These are phyloP conservation scores for Fraxinus velutina DNA, from an alignment of 305 asterid genomes.

Conservation along the genomic window DNA sequence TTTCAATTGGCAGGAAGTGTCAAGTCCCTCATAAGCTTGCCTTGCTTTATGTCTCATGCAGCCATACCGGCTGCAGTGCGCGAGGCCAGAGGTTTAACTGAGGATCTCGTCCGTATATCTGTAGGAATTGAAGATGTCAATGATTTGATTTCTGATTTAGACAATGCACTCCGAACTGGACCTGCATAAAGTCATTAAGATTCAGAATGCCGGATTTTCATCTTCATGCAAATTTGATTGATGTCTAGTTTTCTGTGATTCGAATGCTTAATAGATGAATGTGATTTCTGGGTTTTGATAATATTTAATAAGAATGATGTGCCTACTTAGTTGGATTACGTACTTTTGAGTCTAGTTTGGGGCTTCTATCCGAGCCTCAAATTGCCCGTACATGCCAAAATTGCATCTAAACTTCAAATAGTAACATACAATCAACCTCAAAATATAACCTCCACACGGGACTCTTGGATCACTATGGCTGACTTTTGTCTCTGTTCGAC, in stretches of 20 bases:
- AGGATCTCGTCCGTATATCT: conserved; percentile 73
- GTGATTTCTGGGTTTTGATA: neutral
- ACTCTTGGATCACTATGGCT: neutral
- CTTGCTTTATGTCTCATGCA: conserved; percentile 91
- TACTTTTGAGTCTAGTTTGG: neutral
- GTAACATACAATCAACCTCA: neutral
- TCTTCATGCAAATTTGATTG: neutral
- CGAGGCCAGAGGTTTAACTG: conserved; percentile 68
- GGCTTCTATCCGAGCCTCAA: neutral
- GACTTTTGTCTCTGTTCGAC: neutral
- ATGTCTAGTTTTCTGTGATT: neutral
- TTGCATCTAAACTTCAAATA: neutral
- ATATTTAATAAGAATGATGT: neutral
- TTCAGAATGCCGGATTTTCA: neutral
- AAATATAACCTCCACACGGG: neutral
- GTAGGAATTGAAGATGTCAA: conserved; percentile 82
- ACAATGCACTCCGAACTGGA: conserved; percentile 54
- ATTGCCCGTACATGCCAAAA: neutral
- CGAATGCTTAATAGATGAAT: neutral
- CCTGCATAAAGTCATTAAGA: conserved; percentile 29
- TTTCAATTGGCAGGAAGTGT: conserved; percentile 61
- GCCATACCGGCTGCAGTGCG: conserved; percentile 76
- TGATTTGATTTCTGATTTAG: conserved; percentile 72
- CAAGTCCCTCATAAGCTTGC: conserved; percentile 88
- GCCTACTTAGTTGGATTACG: neutral